These are phyloP conservation scores for Candida railenensis DNA, from an alignment of 805 yeast genomes.

Conservation along the genomic window DNA sequence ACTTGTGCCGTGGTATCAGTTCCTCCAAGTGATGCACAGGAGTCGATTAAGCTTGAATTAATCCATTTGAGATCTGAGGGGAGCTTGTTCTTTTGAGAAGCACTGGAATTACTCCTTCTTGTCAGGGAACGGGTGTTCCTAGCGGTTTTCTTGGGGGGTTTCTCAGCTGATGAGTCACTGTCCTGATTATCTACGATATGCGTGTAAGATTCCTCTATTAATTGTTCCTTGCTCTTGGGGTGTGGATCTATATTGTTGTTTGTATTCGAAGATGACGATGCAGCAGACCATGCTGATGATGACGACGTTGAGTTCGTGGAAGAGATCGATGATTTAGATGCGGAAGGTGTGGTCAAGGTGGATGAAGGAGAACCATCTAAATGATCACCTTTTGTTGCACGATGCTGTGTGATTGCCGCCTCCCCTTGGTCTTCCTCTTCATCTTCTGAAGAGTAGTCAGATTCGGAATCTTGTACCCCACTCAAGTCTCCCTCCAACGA, in stretches of 20 bases:
- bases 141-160: conserved; percentile 39
- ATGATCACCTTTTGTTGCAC: too few species aligned
- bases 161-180: conserved; percentile 9
- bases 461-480: conserved; percentile 19
- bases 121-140: conserved; percentile 29
- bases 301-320: background rate
- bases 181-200: conserved; percentile 1
- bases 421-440: conserved; percentile 5
- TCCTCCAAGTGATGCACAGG: conserved; percentile 81
- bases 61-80: conserved; percentile 82
- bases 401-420: too few species aligned
- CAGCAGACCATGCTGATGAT: background rate
- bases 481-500: conserved; percentile 80
- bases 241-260: background rate
- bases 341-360: background rate
- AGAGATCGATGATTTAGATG: background rate
- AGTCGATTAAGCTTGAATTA: conserved; percentile 56
- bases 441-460: conserved; percentile 22
- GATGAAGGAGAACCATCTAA: background rate
- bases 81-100: conserved; percentile 17
- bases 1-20: conserved; percentile 92
- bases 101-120: conserved; percentile 2
- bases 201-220: conserved; percentile 2
- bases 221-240: background rate
- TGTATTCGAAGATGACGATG: background rate